A percentile compares a stretch with the other conserved stretches of the same genome.
Conservation (phyloP, 345 rosid genomes). For the Salix arbutifolia region DNA sequence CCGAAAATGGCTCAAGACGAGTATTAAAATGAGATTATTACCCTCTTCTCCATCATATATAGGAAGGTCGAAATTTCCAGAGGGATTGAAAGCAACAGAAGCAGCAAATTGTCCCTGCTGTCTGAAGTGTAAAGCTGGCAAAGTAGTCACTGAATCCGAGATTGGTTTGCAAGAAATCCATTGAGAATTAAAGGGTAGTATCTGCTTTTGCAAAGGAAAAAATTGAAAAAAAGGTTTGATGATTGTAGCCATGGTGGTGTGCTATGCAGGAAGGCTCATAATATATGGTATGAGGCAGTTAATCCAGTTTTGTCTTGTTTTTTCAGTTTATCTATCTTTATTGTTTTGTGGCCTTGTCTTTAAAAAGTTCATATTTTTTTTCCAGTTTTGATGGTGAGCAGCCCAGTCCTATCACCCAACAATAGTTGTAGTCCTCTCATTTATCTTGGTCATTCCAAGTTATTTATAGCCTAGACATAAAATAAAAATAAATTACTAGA, state of each 20-base stretch:
- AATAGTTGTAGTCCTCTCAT: not conserved
- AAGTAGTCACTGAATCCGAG: conserved; percentile 13
- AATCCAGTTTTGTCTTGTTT: not conserved
- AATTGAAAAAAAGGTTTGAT: conserved; percentile 33
- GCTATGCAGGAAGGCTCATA: not conserved
- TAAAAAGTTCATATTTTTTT: not conserved
- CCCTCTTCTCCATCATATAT: conserved; percentile 45
- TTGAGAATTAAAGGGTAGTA: conserved; percentile 12
- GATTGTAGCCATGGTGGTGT: conserved; percentile 33
- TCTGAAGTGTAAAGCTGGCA: conserved; percentile 3
- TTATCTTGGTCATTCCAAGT: too few relatives aligned
- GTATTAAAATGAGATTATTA: conserved; percentile 8
- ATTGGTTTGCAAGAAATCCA: conserved; percentile 38
- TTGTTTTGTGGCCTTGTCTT: not conserved
- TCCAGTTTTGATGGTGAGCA: not conserved
- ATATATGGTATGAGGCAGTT: not conserved
- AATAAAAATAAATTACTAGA: too few relatives aligned
- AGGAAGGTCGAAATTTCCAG: conserved; percentile 77
- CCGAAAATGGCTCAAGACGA: too few relatives aligned
- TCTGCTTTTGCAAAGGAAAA: conserved; percentile 24
- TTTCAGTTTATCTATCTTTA: not conserved
- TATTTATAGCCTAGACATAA: too few relatives aligned
- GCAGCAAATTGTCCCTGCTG: conserved; percentile 33
- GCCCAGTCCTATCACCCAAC: not conserved
- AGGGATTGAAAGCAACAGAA: conserved; percentile 78